Base-by-base conservation (phyloP, 169 alveolate genomes). In the Sarcocystis neurona region DNA sequence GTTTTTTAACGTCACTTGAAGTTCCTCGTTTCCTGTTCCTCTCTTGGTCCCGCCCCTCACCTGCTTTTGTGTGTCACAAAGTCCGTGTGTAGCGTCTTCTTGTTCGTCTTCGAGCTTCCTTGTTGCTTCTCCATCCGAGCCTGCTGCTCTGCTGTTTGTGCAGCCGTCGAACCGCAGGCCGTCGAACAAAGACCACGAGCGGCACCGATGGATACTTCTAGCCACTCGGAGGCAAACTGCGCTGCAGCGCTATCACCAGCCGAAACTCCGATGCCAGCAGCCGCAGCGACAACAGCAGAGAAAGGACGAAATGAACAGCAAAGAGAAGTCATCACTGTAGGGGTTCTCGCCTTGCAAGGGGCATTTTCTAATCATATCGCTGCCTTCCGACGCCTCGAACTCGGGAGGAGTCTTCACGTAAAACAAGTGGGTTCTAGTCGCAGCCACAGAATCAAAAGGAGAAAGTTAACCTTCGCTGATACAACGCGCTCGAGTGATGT, bases 261-360 rank as follows among this genome's bases (percentile, higher is more conserved):
- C n/a, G n/a, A n/a, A n/a, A n/a, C n/a, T n/a, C n/a, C n/a, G n/a
- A n/a, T n/a, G n/a, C n/a, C n/a, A n/a, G n/a, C n/a, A n/a, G n/a
- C n/a, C n/a, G n/a, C n/a, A n/a, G 12, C 66, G 23, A 53, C 66
- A 15, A 53, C 12, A 53, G 12, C 66, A 53, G 66, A 53, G 66
- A 53, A 53, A 53, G 66, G 23, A 53, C 30, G 66, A 53, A 23
- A 53, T 15, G 66, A 53, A 53, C 30, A 68, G n/a, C n/a, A 68
- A 68, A 30, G 37, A 12, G 39, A 74, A n/a, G 50, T 32, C 3
- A 30, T 68, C 34, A 15, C 15, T 27, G 47, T 87, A 6, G 91
- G 91, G 8, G 79, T 87, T 37, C 74, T 87, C 43, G 91, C 91
- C 18, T 68, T 87, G 32, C 91, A 87, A 56, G 91, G 91, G 37